A percentile compares a stretch with the other conserved stretches of the same genome.
phyloP scores from a whole-genome alignment of 441 rosid genomes.

The Croton laevigatus region DNA sequence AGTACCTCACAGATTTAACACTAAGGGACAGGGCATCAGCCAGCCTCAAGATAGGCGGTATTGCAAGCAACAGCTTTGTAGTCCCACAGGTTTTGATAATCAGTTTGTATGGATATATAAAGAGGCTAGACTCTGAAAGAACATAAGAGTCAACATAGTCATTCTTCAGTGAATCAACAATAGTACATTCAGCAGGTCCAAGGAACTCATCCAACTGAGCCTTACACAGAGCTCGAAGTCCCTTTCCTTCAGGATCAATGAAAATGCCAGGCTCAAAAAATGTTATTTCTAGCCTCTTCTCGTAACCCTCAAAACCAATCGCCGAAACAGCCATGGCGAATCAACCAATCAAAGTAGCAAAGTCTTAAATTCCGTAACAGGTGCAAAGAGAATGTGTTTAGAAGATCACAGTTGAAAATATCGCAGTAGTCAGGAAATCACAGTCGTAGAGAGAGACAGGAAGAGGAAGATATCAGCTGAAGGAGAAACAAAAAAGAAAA shows the following conservation, averaged over 20 bases:
- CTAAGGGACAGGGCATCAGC: conserved; percentile 49
- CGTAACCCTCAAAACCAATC: conserved; percentile 87
- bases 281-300: conserved; percentile 77
- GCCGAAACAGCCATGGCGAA: conserved; percentile 51
- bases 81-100: conserved; percentile 92
- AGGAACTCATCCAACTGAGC: conserved; percentile 66
- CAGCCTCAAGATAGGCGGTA: conserved; percentile 56
- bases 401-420: conserved; percentile 21
- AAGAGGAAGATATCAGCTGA: conserved; percentile 30
- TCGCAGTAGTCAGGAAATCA: conserved; percentile 29
- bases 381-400: conserved; percentile 20
- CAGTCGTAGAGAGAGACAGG: conserved; percentile 33
- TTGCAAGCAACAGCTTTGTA: conserved; percentile 64
- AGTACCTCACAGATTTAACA: conserved; percentile 54
- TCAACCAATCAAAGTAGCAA: conserved; percentile 16
- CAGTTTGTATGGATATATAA: conserved; percentile 73
- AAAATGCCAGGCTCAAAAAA: conserved; percentile 57
- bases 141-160: conserved; percentile 66
- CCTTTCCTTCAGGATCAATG: conserved; percentile 65
- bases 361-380: neutral
- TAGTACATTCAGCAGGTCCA: conserved; percentile 71
- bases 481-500: conserved; percentile 24
- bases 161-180: conserved; percentile 65
- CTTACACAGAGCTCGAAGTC: conserved; percentile 57
- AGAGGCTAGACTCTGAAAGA: conserved; percentile 86